Evolutionary conservation across 352 stramenopile genomes (phyloP).

Genomic region (Halophytophthora polymorphica): DNA sequence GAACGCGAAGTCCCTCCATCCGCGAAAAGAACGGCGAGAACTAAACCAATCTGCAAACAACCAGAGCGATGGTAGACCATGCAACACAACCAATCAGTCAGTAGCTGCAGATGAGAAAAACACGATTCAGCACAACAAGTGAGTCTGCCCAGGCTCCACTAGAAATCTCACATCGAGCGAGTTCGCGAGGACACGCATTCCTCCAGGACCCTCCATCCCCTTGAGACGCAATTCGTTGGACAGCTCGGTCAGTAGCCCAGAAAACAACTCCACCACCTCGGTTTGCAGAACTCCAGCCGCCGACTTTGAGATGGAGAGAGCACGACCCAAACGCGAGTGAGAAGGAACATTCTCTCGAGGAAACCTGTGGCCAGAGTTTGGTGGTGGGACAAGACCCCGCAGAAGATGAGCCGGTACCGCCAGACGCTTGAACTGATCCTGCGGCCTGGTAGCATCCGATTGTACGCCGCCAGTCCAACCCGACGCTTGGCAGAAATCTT

Average conservation of each 20-base stretch:
- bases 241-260: constrained; percentile 38
- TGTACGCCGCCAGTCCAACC: constrained; percentile 16
- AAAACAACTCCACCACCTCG: constrained; percentile 30
- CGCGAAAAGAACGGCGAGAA: constrained; percentile 38
- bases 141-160: neutral
- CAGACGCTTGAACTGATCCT: constrained; percentile 34
- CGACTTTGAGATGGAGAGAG: constrained; percentile 37
- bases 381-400: constrained; percentile 12
- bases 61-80: constrained; percentile 1
- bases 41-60: constrained; percentile 31
- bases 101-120: neutral
- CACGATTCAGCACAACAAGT: constrained; percentile 15
- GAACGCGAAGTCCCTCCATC: constrained; percentile 13
- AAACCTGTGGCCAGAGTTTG: constrained; percentile 18
- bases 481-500: constrained; percentile 3
- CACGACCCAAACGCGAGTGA: constrained; percentile 1
- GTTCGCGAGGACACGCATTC: constrained; percentile 32
- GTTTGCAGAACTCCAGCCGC: constrained; percentile 17
- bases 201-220: constrained; percentile 21
- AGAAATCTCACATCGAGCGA: constrained; percentile 37
- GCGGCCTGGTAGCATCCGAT: constrained; percentile 13
- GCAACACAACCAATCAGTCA: too few relatives aligned
- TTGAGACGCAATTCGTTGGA: constrained; percentile 28
- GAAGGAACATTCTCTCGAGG: constrained; percentile 6
- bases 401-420: constrained; percentile 23